These are phyloP conservation scores for Aspergillus pseudoterreus DNA, from an alignment of 2,329 filamentous ascomycete genomes.

Conservation along the genomic window DNA sequence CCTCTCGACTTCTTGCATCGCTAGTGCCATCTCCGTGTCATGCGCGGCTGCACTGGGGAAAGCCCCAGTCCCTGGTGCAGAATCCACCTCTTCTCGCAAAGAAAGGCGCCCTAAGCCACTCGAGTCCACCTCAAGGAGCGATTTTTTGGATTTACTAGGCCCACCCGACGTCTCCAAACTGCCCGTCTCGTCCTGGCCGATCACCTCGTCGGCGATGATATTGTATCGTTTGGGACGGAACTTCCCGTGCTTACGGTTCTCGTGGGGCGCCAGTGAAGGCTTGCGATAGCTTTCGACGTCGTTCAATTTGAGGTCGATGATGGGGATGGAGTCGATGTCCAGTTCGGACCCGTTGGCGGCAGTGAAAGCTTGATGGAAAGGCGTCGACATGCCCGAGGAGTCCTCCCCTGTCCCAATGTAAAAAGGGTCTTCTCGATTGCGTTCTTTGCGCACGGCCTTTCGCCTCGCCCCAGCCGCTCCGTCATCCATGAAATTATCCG, in stretches of 20 bases:
- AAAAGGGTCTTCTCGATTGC: slow-evolving; percentile 90
- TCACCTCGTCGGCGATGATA: slow-evolving; percentile 70
- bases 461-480: slow-evolving; percentile 69
- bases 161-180: slow-evolving; percentile 38
- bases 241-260: slow-evolving; percentile 29
- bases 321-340: slow-evolving; percentile 91
- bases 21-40: slow-evolving; percentile 83
- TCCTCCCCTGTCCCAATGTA: slow-evolving; percentile 66
- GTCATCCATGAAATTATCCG: slow-evolving; percentile 55
- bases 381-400: slow-evolving; percentile 64
- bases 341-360: slow-evolving; percentile 72
- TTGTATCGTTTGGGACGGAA: slow-evolving; percentile 58
- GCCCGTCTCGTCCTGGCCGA: slow-evolving; percentile 44
- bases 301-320: slow-evolving; percentile 84
- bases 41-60: slow-evolving; percentile 68
- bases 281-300: slow-evolving; percentile 36
- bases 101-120: slow-evolving; percentile 72
- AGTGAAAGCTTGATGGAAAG: slow-evolving; percentile 72
- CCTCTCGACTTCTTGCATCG: slow-evolving; percentile 83
- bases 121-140: slow-evolving; percentile 80
- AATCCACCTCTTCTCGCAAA: slow-evolving; percentile 51
- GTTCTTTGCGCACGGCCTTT: slow-evolving; percentile 72
- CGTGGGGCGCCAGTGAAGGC: slow-evolving; percentile 14
- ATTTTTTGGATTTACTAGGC: slow-evolving; percentile 52
- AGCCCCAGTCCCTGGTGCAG: slow-evolving; percentile 28